Evolutionary conservation across 2,329 filamentous ascomycete species (phyloP).

Genomic region (Ascochyta fabae): DNA sequence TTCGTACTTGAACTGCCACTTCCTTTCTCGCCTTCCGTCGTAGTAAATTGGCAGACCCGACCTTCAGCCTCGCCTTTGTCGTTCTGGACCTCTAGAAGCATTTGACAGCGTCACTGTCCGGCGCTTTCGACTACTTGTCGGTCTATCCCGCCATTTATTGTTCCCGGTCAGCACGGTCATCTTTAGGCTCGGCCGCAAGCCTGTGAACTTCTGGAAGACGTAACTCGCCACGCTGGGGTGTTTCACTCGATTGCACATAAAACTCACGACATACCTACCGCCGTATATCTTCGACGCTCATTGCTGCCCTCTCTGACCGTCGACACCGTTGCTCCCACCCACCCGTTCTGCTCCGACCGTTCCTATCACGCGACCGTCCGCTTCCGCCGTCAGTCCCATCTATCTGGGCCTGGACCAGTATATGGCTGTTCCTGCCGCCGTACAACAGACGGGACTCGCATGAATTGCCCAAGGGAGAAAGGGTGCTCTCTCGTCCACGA

Average conservation of each 20-base stretch:
- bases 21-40: background rate
- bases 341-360: background rate
- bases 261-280: slow-evolving; percentile 1
- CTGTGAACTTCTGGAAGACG: slow-evolving; percentile 7
- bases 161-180: slow-evolving; percentile 28
- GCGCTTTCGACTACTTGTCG: background rate
- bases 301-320: background rate
- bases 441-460: slow-evolving; percentile 33
- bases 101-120: slow-evolving; percentile 7
- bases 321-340: background rate
- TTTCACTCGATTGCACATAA: slow-evolving; percentile 12
- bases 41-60: slow-evolving; percentile 1
- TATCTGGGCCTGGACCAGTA: slow-evolving; percentile 19
- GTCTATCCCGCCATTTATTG: slow-evolving; percentile 9
- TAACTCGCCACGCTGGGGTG: slow-evolving; percentile 6
- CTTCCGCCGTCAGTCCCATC: slow-evolving; percentile 11
- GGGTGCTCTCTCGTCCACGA: slow-evolving; percentile 42
- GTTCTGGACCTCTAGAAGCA: background rate
- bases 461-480: slow-evolving; percentile 46
- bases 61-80: slow-evolving; percentile 1
- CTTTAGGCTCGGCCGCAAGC: slow-evolving; percentile 13
- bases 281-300: background rate
- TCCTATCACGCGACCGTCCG: slow-evolving; percentile 16
- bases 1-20: slow-evolving; percentile 8
- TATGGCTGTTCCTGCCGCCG: slow-evolving; percentile 29